Evolutionary conservation across 352 stramenopile genomes (phyloP), one percentile per base, ranked within the genome.

Genomic region (Phytophthora pistaciae): DNA sequence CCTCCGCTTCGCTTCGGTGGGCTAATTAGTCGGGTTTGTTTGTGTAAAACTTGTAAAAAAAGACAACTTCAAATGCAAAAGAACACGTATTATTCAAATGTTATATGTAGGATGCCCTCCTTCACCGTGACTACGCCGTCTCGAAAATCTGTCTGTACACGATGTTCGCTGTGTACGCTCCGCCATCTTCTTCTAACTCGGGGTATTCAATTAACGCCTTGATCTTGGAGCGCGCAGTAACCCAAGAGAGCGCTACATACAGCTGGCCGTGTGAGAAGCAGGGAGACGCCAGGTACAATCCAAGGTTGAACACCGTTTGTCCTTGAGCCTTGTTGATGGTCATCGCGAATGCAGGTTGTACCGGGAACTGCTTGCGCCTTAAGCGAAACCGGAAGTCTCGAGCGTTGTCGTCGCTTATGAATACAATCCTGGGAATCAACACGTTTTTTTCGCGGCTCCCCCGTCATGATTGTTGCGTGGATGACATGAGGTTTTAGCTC

Each of bases 311-410:
- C 18, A 85, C 50, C 6, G 78, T 78, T 53, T 79, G 75, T 11
- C 66, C 68, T 68, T 83, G 72, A 0, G 64, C 73, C 21, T 85
- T 83, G 64, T 79, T 81, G 42, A 81, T 80, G 0, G 72, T 79
- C 75, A 83, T 83, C 0, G 66, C 68, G 23, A 79, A 83, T 0
- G 72, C 61, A 14, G 67, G 38, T 16, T 72, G 21, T 0, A 85
- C 57, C 0, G 70, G 69, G 18, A 84, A 81, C 53, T 80, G 74
- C 6, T 66, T 73, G 0, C 59, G 40, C 13, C 53, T 36, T 20
- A 84, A 53, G 0, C 44, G 64, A 25, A 78, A 84, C 0, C 62
- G 68, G 18, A 79, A 75, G 0, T 70, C 52, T 0, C 21, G 25
- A 6, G 23, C 57, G 7, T 59, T 46, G 5, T 73, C 56, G 18